These are phyloP conservation scores for Ulmus americana DNA, from an alignment of 331 rosid genomes.

Conservation along the genomic window DNA sequence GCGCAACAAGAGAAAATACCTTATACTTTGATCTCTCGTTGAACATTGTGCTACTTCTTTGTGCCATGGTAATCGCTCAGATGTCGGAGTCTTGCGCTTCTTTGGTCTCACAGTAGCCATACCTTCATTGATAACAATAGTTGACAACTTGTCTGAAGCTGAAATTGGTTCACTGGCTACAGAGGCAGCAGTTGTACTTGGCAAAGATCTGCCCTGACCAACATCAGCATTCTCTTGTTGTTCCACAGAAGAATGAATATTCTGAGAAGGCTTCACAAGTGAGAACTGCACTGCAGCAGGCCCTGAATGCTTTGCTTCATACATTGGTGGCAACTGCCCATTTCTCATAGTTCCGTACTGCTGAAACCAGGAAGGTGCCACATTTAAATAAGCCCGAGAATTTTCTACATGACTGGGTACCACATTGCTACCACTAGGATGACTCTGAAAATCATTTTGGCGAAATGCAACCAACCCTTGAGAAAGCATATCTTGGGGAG, in stretches of 20 bases:
- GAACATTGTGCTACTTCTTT: conserved; percentile 37
- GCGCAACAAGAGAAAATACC: conserved; percentile 28
- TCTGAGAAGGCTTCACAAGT: conserved; percentile 31
- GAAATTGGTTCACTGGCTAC: conserved; percentile 23
- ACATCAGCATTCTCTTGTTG: conserved; percentile 20
- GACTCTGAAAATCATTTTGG: conserved; percentile 30
- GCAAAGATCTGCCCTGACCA: conserved; percentile 34
- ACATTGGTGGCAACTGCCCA: conserved; percentile 32
- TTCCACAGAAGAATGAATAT: conserved; percentile 29
- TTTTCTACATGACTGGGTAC: conserved; percentile 22
- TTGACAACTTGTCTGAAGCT: conserved; percentile 19
- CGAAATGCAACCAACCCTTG: conserved; percentile 27
- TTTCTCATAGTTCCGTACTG: conserved; percentile 30
- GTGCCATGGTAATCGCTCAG: conserved; percentile 42
- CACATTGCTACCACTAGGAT: conserved; percentile 24
- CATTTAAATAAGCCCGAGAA: conserved; percentile 20
- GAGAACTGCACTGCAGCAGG: conserved; percentile 29
- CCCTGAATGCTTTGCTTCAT: conserved; percentile 28
- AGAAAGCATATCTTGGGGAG: conserved; percentile 23
- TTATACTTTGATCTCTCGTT: conserved; percentile 29
- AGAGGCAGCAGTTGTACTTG: conserved; percentile 21
- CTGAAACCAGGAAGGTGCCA: conserved; percentile 38
- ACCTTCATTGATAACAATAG: conserved; percentile 23
- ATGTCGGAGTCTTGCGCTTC: conserved; percentile 38
- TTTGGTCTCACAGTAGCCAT: conserved; percentile 29